Base-by-base conservation (phyloP, 768 basidiomycete species). In the Pisolithus tinctorius region DNA sequence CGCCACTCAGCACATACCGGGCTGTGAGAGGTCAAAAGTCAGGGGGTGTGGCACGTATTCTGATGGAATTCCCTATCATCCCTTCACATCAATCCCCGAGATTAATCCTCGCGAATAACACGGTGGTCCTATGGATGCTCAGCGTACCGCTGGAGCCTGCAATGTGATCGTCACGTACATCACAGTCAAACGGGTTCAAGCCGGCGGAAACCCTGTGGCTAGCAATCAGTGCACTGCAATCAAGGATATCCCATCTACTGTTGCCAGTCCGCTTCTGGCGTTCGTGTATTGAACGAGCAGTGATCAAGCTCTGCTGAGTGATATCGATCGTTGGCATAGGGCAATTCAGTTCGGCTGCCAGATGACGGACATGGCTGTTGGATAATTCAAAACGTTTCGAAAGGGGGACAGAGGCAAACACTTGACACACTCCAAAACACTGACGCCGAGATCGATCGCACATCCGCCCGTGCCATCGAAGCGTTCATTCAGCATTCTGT, bases 201-300 rank as follows among this genome's bases (percentile, higher is more conserved):
- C 90, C 91, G 9, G 89, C 85, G 2, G 87, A 77, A 11, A 86
- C 81, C 47, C 92, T 76, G 38, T 82, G 75, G 4, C 89, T 90
- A 4, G 86, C 87, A 27, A 94, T 78, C 39, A 93, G 64, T 1
- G 83, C 81, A 54, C 84, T 87, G 90, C 91, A 94, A 61, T 95
- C 93, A 17, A 93, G 69, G 4, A 75, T 69, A 7, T 82, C 80
- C 63, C 78, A 79, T 23, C 71, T 69, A 34, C 74, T 67, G 20
- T 75, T 74, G 14, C 80, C 79, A 4, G 71, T 69, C 25, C 66
- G 66, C 48, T 71, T 64, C 49, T 72, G 69, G 34, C 69, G 68
- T 23, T 72, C 73, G 48, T 91, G 86, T 26, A 88, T 68, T 0
- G 90, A 86, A 31, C 88, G 77, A 6, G 90, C 83, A 5, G 88